A percentile compares a stretch with the other conserved stretches of the same genome.
Evolutionary conservation across 2,329 filamentous ascomycete genomes (phyloP).

Genomic region (Xylariaceae sp.): DNA sequence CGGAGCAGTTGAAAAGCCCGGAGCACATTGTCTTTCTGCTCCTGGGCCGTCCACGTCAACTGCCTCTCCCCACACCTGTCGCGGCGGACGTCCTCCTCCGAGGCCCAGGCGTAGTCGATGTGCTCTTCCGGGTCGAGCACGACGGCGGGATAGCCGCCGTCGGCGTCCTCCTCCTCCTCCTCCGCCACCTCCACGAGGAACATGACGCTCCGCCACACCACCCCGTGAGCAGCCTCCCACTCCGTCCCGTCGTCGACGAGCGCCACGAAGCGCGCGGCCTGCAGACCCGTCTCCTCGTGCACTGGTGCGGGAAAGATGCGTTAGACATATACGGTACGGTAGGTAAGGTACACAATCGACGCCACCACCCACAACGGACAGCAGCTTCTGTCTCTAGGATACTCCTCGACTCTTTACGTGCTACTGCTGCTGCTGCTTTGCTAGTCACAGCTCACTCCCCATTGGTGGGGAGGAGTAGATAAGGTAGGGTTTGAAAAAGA

Average conservation of each 20-base stretch:
- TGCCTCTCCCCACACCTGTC: slow-evolving; percentile 3
- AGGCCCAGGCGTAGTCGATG: slow-evolving; percentile 23
- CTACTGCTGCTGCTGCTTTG: too few species aligned
- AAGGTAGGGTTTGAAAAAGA: too few species aligned
- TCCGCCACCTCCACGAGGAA: slow-evolving; percentile 22
- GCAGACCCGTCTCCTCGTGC: slow-evolving; percentile 29
- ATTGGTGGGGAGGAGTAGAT: too few species aligned
- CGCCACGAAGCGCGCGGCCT: slow-evolving; percentile 32
- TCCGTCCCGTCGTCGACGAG: slow-evolving; percentile 15
- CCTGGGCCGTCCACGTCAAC: slow-evolving; percentile 10
- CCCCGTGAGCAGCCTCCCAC: slow-evolving; percentile 16
- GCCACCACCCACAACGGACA: too few species aligned
- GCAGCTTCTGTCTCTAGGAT: too few species aligned
- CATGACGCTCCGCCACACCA: slow-evolving; percentile 16
- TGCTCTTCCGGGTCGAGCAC: slow-evolving; percentile 27
- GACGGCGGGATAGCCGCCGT: slow-evolving; percentile 9
- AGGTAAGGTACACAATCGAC: too few species aligned
- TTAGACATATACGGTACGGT: too few species aligned
- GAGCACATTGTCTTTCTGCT: slow-evolving; percentile 9
- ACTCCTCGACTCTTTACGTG: too few species aligned
- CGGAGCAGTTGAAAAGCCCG: slow-evolving; percentile 7
- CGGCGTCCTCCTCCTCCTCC: slow-evolving; percentile 23
- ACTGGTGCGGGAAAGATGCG: too few species aligned
- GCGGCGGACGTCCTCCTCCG: slow-evolving; percentile 20
- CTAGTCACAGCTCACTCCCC: too few species aligned